phyloP scores from a whole-genome alignment of 163 green algal species.

The Trebouxia gelatinosa region DNA sequence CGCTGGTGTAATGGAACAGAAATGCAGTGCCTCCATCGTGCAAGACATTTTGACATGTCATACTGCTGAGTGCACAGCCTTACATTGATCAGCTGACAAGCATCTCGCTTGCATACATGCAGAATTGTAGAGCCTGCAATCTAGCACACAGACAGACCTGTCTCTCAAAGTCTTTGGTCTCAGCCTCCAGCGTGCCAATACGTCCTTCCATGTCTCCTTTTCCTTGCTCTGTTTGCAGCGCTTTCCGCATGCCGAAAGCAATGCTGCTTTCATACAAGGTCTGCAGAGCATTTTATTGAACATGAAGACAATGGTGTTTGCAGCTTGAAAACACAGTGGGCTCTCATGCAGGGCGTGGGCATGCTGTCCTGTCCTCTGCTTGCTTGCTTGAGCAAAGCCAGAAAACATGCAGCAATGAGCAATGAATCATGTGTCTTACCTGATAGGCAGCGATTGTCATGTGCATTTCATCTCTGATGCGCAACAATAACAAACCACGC shows the following conservation, averaged over 20 bases:
- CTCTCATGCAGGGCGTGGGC: too few relatives aligned
- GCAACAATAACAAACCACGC: conserved; percentile 76
- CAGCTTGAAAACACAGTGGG: too few relatives aligned
- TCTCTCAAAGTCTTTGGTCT: conserved; percentile 69
- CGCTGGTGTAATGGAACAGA: too few relatives aligned
- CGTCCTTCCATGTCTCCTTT: conserved; percentile 79
- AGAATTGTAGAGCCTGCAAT: too few relatives aligned
- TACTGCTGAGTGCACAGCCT: background rate
- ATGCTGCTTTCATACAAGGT: conserved; percentile 85
- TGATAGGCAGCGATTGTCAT: conserved; percentile 88
- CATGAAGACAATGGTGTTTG: too few relatives aligned
- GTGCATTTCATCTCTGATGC: conserved; percentile 82
- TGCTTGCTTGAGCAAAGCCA: too few relatives aligned
- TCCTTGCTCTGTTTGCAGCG: conserved; percentile 80
- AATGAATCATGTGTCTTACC: too few relatives aligned
- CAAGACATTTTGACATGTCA: background rate
- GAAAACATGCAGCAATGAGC: too few relatives aligned
- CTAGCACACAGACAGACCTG: conserved; percentile 53
- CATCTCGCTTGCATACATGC: too few relatives aligned
- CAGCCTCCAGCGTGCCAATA: conserved; percentile 68
- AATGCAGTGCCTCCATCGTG: background rate
- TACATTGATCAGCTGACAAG: too few relatives aligned
- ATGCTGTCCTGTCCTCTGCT: too few relatives aligned
- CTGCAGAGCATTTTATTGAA: too few relatives aligned
- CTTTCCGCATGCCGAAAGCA: conserved; percentile 88